A percentile compares a stretch with the other conserved stretches of the same genome.
phyloP scores from a whole-genome alignment of 1,139 yeast genomes.

The Diutina ranongensis region DNA sequence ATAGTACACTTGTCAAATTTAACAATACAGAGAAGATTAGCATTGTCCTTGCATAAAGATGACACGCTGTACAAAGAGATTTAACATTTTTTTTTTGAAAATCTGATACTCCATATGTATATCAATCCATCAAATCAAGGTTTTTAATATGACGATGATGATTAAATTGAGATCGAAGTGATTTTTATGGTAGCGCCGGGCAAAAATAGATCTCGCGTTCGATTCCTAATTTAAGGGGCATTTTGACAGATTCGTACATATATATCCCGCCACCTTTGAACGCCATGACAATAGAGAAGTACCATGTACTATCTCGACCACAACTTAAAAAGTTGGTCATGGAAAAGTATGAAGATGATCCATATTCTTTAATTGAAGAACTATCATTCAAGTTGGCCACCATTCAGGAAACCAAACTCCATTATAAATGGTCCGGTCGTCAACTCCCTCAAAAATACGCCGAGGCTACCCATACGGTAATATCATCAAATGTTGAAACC shows the following conservation, averaged over 20 bases:
- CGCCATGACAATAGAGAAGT: not conserved
- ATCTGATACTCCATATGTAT: too few species aligned
- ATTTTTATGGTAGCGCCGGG: not conserved
- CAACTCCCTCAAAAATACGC: not conserved
- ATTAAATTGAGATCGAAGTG: too few species aligned
- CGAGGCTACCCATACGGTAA: not conserved
- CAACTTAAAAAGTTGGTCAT: not conserved
- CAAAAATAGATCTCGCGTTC: not conserved
- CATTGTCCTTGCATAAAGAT: conserved; percentile 99
- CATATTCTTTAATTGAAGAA: conserved; percentile 2
- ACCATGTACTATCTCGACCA: conserved; percentile 1
- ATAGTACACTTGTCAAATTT: conserved; percentile 44
- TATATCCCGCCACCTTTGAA: too few species aligned
- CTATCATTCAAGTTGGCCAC: conserved; percentile 2
- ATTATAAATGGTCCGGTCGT: not conserved
- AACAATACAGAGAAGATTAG: conserved; percentile 98
- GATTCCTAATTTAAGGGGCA: not conserved
- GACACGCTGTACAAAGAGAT: conserved; percentile 97
- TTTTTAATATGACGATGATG: too few species aligned
- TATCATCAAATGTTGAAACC: not conserved
- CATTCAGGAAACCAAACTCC: not conserved
- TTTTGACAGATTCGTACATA: too few species aligned
- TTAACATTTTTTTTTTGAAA: conserved; percentile 53
- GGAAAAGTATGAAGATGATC: conserved; percentile 1
- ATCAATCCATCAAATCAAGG: too few species aligned